Conservation (phyloP, 1,284 basidiomycete genomes). For the Apiotrichum laibachii region DNA sequence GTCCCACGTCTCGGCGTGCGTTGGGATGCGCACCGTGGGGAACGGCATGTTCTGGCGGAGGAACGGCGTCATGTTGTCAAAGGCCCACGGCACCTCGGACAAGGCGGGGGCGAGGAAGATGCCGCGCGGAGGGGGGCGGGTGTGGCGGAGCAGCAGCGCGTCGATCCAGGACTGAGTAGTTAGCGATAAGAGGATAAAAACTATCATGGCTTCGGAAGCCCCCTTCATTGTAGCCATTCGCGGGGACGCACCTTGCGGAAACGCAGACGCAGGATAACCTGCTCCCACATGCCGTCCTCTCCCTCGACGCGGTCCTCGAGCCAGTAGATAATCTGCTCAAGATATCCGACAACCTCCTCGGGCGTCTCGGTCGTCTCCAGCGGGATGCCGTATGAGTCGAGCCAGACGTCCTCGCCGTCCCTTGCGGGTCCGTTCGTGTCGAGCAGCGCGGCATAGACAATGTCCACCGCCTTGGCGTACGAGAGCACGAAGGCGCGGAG, state of each 20-base stretch:
- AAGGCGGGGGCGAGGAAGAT: neutral
- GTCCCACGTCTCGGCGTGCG: constrained; percentile 58
- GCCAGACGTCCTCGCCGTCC: constrained; percentile 86
- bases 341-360: constrained; percentile 58
- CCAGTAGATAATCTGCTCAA: constrained; percentile 62
- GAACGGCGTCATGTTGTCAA: constrained; percentile 60
- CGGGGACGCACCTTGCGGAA: constrained; percentile 6
- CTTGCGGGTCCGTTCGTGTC: constrained; percentile 62
- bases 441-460: constrained; percentile 74
- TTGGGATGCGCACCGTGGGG: constrained; percentile 59
- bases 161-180: constrained; percentile 3
- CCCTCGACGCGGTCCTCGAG: constrained; percentile 35
- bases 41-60: constrained; percentile 73
- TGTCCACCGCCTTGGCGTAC: constrained; percentile 75
- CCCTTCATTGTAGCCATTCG: no score
- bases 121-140: neutral
- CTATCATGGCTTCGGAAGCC: no score
- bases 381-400: constrained; percentile 78
- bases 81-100: constrained; percentile 42
- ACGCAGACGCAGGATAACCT: constrained; percentile 11
- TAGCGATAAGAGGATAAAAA: no score
- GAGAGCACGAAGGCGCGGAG: constrained; percentile 69
- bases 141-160: neutral
- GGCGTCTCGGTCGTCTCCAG: constrained; percentile 69
- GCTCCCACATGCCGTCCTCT: constrained; percentile 4